Evolutionary conservation across 768 basidiomycete species (phyloP), one percentile per base, ranked within the genome.

Genomic region (Phlebiopsis flavidoalba): DNA sequence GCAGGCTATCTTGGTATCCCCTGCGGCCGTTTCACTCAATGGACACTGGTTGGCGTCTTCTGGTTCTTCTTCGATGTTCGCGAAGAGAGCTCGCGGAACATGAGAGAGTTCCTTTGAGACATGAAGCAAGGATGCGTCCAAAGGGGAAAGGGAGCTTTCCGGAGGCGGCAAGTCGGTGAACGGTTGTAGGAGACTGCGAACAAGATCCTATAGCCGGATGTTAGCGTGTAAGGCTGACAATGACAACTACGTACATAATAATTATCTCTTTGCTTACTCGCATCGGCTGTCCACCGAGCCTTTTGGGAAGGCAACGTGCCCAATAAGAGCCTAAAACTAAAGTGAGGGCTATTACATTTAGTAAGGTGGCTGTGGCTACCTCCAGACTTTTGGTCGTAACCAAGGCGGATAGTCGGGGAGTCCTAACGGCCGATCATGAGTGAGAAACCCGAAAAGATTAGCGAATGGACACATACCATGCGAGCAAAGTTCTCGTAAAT

Each of bases 381-480:
- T 89, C 90, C 90, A 92, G 66, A 89, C 77, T 47, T 87, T 79
- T 31, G 89, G 87, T 46, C 90, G 81, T 63, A 91, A 76, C 88
- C 89, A 91, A 5, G 79, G 73, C 47, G 90, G 90, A 65, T 87
- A 79, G 64, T 88, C 83, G 53, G 89, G 87, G 50, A 91, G 80
- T 60, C 89, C 89, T 91, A 62, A 33, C 17, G 11, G 51, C 19
- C 2, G 52, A 35, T 21, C 2, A 17, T 21, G 36, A 35, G 46
- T 14, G 5, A 58, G 11, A 43, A 10, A 43, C 17, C 46, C 49
- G 54, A 59, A 36, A 40, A n/a, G n/a, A 10, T 35, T 31, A 19
- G 33, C 11, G 55, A 64, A 33, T 48, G 48, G n/a, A 43, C n/a
- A 67, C 78, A 47, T 74, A 89, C 90, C 90, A 64, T 79, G 80